These are phyloP conservation scores for Tetrapisispora taiwanensis DNA, from an alignment of 805 yeast genomes.

Conservation along the genomic window DNA sequence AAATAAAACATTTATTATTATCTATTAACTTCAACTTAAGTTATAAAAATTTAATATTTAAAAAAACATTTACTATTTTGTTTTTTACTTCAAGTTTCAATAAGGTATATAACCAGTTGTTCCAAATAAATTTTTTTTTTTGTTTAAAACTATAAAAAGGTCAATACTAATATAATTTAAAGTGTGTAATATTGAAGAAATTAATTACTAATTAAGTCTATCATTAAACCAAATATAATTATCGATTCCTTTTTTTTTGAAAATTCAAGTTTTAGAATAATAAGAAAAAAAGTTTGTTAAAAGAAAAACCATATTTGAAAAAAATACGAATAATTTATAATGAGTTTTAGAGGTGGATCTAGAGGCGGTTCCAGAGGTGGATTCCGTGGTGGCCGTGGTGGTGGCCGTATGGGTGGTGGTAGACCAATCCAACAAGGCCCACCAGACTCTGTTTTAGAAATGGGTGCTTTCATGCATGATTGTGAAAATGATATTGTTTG, in stretches of 20 bases:
- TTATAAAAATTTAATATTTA: no score
- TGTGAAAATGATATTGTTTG: slow-evolving; percentile 98
- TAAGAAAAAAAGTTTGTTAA: not conserved
- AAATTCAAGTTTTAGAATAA: not conserved
- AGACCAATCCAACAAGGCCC: slow-evolving; percentile 78
- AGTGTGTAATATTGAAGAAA: no score
- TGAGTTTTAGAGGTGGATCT: slow-evolving; percentile 34
- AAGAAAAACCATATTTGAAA: not conserved
- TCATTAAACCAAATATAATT: no score
- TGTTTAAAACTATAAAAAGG: no score
- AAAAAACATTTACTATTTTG: no score
- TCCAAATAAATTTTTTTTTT: no score
- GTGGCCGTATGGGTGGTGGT: slow-evolving; percentile 35
- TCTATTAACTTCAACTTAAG: no score
- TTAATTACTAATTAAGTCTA: no score
- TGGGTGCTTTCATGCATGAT: slow-evolving; percentile 86
- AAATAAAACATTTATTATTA: no score
- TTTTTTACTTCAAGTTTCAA: not conserved
- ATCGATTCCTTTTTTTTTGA: no score
- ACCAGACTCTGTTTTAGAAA: slow-evolving; percentile 87
- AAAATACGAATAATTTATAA: slow-evolving; percentile 4
- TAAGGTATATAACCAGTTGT: no score
- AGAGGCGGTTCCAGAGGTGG: slow-evolving; percentile 35
- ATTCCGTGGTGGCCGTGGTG: slow-evolving; percentile 30
- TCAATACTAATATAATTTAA: no score